Evolutionary conservation across 2,329 filamentous ascomycete genomes (phyloP).

Genomic region (Cryphonectria nitschkei): DNA sequence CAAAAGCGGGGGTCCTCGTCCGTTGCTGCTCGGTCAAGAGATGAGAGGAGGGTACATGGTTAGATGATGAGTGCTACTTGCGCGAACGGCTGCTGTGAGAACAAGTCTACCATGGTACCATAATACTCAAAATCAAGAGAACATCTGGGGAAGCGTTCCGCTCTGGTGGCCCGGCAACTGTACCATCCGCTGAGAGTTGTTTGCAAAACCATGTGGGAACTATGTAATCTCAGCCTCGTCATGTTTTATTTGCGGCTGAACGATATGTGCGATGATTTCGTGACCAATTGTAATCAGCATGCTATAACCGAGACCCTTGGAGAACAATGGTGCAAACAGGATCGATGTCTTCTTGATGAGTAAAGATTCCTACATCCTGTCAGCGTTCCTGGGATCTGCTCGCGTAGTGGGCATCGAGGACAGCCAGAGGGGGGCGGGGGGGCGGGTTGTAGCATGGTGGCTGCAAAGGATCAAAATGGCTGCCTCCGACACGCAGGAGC

Average conservation of each 20-base stretch:
- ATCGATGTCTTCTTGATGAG: background rate
- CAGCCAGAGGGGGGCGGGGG: background rate
- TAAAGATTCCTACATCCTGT: background rate
- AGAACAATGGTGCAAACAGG: background rate
- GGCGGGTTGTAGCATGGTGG: background rate
- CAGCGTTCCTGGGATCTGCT: background rate
- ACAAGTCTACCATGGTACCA: background rate
- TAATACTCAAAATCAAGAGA: background rate
- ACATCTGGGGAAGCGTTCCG: background rate
- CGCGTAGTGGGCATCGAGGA: background rate
- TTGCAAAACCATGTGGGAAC: background rate
- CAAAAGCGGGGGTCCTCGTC: background rate
- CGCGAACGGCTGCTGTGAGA: background rate
- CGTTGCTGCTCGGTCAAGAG: background rate
- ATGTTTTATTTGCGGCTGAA: background rate
- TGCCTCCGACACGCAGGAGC: background rate
- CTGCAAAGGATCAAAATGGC: background rate
- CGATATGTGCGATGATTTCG: background rate
- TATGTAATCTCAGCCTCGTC: background rate
- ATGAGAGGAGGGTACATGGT: background rate
- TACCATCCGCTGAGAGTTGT: background rate
- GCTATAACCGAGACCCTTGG: background rate
- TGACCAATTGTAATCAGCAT: background rate
- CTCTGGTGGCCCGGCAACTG: background rate
- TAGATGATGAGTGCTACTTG: background rate